Conservation (phyloP, 2,329 filamentous ascomycete genomes). For the Aschersonia sp. region DNA sequence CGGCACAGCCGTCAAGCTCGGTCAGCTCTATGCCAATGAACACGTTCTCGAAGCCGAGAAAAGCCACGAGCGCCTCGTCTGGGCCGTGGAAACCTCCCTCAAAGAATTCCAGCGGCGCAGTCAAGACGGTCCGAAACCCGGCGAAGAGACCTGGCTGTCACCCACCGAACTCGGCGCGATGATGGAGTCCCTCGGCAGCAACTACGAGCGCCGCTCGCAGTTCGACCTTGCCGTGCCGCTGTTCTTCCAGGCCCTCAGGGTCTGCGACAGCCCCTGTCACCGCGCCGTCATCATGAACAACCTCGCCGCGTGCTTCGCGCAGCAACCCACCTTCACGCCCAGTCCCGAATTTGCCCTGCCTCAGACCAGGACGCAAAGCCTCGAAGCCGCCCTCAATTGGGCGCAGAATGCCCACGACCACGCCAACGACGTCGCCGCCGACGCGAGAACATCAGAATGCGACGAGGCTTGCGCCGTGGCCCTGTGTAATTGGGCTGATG, state of each 20-base stretch:
- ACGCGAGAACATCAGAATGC: conserved; percentile 62
- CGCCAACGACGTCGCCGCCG: conserved; percentile 48
- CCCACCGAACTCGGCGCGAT: conserved; percentile 59
- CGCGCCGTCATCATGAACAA: conserved; percentile 80
- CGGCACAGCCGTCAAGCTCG: conserved; percentile 68
- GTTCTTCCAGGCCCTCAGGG: conserved; percentile 68
- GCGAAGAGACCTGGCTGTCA: conserved; percentile 57
- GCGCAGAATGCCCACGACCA: conserved; percentile 61
- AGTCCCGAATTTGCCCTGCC: conserved; percentile 15
- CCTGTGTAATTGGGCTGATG: conserved; percentile 75
- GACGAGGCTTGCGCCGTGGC: conserved; percentile 72
- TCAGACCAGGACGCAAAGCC: conserved; percentile 41
- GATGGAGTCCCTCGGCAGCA: conserved; percentile 61
- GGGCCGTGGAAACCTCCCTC: conserved; percentile 68
- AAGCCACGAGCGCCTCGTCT: conserved; percentile 59
- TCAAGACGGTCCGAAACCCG: conserved; percentile 51
- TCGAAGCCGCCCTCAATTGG: conserved; percentile 64
- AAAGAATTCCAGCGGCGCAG: conserved; percentile 59
- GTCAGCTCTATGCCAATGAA: conserved; percentile 65
- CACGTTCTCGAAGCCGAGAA: conserved; percentile 60
- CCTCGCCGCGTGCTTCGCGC: conserved; percentile 57
- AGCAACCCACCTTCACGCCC: conserved; percentile 32
- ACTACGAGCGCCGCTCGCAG: conserved; percentile 60
- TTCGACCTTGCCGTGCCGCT: conserved; percentile 75
- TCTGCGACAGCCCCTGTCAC: conserved; percentile 57